phyloP scores from a whole-genome alignment of 2,329 filamentous ascomycete genomes.

The Fusarium drepaniforme region DNA sequence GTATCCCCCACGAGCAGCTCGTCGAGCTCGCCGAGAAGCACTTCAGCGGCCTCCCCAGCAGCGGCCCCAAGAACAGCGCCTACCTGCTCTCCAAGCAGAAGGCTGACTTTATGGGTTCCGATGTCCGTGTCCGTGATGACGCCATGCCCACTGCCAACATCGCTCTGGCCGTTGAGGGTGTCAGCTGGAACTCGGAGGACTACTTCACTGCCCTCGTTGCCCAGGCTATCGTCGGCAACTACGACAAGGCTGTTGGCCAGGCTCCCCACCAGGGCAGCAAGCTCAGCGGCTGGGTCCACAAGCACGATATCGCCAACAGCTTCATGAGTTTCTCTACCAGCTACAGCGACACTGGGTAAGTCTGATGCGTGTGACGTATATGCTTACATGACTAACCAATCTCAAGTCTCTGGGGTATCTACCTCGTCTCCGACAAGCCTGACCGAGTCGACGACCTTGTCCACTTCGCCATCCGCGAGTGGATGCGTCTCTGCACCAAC shows the following conservation, averaged over 20 bases:
- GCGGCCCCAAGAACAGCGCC: conserved; percentile 80
- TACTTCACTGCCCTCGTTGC: conserved; percentile 99
- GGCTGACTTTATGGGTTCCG: conserved; percentile 96
- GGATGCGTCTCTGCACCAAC: conserved; percentile 92
- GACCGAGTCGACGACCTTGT: conserved; percentile 93
- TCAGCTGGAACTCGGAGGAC: conserved; percentile 99
- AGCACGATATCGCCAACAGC: conserved; percentile 97
- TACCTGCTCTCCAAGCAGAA: conserved; percentile 84
- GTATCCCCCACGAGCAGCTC: conserved; percentile 92
- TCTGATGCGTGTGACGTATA: conserved; percentile 21
- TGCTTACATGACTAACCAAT: conserved; percentile 39
- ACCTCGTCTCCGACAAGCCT: conserved; percentile 92
- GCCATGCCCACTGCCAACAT: conserved; percentile 97
- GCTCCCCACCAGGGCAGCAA: conserved; percentile 98
- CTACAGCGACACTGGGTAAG: conserved; percentile 99
- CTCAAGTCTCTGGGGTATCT: conserved; percentile 97
- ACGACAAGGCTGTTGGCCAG: conserved; percentile 98
- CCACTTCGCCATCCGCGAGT: conserved; percentile 98
- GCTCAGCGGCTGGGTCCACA: conserved; percentile 93
- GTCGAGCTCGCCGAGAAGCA: conserved; percentile 97
- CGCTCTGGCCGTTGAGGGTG: conserved; percentile 98
- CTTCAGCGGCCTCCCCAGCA: conserved; percentile 83
- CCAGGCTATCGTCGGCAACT: conserved; percentile 99
- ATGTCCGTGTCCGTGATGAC: conserved; percentile 95
- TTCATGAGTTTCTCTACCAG: conserved; percentile 99